Percentiles rank a stretch among this genome's conserved stretches.
phyloP scores from a whole-genome alignment of 257 asterid genomes.

The Schizonepeta tenuifolia region DNA sequence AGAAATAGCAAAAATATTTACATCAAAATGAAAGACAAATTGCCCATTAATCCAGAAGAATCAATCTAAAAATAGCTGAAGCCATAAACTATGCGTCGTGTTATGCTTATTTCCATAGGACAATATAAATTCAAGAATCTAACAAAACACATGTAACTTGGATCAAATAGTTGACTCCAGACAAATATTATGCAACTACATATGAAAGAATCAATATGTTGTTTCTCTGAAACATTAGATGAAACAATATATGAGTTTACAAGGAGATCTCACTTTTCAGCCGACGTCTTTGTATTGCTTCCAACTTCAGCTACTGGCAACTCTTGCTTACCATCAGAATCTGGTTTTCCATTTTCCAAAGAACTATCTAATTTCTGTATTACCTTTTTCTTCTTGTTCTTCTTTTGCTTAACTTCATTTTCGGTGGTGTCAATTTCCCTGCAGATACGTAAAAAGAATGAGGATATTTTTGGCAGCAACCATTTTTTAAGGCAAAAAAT shows the following conservation, averaged over 20 bases:
- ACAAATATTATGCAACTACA: constrained; percentile 14
- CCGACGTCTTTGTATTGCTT: constrained; percentile 44
- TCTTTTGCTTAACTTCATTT: constrained; percentile 52
- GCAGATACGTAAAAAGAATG: constrained; percentile 21
- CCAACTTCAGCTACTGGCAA: constrained; percentile 45
- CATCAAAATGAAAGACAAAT: background rate
- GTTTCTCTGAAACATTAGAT: constrained; percentile 14
- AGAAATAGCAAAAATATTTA: background rate
- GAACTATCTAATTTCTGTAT: constrained; percentile 42
- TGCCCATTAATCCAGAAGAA: background rate
- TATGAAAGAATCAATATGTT: background rate
- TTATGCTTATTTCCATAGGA: background rate
- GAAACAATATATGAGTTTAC: constrained; percentile 8
- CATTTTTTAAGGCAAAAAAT: constrained; percentile 10
- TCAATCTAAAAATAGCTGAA: constrained; percentile 2
- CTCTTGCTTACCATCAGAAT: constrained; percentile 39
- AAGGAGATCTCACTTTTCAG: constrained; percentile 56
- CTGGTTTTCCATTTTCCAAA: constrained; percentile 37
- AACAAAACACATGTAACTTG: constrained; percentile 4
- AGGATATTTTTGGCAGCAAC: background rate
- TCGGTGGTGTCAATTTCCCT: constrained; percentile 42
- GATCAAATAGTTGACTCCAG: background rate
- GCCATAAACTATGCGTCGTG: background rate
- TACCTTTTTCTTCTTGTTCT: constrained; percentile 65
- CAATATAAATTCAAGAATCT: constrained; percentile 15